phyloP scores from a whole-genome alignment of 108 stramenopile species.

The Parietichytrium sp. region DNA sequence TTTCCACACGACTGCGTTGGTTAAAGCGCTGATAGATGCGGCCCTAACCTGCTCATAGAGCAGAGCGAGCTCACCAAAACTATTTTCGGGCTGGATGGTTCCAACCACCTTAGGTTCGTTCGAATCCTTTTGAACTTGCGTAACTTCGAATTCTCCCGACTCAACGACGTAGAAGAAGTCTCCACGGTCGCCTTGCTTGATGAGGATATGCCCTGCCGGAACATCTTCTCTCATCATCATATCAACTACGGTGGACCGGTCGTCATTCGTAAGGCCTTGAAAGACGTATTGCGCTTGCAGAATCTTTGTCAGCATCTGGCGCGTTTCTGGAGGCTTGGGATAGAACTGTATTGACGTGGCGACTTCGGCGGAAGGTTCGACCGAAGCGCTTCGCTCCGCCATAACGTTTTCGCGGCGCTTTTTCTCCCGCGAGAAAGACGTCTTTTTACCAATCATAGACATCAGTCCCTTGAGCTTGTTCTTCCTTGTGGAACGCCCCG shows the following conservation, averaged over 20 bases:
- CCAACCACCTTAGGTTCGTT: background rate
- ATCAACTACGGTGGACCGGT: background rate
- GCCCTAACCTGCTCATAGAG: background rate
- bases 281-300: background rate
- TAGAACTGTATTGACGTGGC: background rate
- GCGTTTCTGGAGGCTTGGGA: background rate
- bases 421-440: background rate
- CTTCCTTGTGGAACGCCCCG: background rate
- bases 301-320: background rate
- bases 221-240: constrained; percentile 21
- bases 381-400: constrained; percentile 10
- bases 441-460: constrained; percentile 28
- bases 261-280: background rate
- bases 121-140: background rate
- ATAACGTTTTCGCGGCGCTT: constrained; percentile 29
- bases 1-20: background rate
- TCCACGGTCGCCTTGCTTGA: constrained; percentile 80
- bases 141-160: background rate
- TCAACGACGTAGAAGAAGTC: constrained; percentile 86
- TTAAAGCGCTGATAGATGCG: background rate
- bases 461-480: constrained; percentile 6
- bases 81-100: background rate
- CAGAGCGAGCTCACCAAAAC: background rate
- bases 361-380: background rate
- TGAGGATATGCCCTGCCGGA: constrained; percentile 66